Conservation (phyloP, 2,329 filamentous ascomycete species). For the Penicillium psychrosexuale region DNA sequence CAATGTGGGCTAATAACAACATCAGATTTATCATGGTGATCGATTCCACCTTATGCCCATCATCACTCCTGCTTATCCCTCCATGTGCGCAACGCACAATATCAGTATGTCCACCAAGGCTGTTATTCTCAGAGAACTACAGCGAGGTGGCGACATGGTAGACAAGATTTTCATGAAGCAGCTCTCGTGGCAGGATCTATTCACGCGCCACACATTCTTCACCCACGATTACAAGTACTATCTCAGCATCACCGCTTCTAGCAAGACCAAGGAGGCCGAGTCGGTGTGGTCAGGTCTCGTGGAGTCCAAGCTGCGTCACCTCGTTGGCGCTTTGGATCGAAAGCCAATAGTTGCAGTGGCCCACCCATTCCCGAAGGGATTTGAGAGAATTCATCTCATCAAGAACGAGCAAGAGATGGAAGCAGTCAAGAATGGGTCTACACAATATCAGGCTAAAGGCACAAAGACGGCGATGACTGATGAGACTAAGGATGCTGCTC, state of each 20-base stretch:
- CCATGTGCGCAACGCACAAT: slow-evolving; percentile 97
- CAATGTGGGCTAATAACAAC: slow-evolving; percentile 2
- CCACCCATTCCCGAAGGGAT: slow-evolving; percentile 89
- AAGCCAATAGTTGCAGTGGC: slow-evolving; percentile 77
- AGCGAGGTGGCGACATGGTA: slow-evolving; percentile 72
- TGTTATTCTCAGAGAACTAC: slow-evolving; percentile 79
- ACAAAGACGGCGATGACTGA: slow-evolving; percentile 53
- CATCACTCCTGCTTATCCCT: slow-evolving; percentile 95
- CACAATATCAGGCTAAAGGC: slow-evolving; percentile 57
- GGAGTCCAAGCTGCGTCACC: slow-evolving; percentile 84
- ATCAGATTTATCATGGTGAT: slow-evolving; percentile 74
- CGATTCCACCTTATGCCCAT: slow-evolving; percentile 92
- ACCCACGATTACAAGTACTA: slow-evolving; percentile 94
- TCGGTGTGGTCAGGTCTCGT: slow-evolving; percentile 87
- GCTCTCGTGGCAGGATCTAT: slow-evolving; percentile 80
- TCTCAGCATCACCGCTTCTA: slow-evolving; percentile 79
- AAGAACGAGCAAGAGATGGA: slow-evolving; percentile 60
- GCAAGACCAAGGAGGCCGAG: slow-evolving; percentile 78
- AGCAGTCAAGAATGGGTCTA: slow-evolving; percentile 59
- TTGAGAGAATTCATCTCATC: slow-evolving; percentile 75
- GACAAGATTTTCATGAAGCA: slow-evolving; percentile 75
- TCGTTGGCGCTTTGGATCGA: slow-evolving; percentile 78
- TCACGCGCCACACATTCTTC: slow-evolving; percentile 89
- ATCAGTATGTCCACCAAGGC: slow-evolving; percentile 81
- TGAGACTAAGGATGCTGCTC: slow-evolving; percentile 50